A percentile compares a stretch with the other conserved stretches of the same genome.
Evolutionary conservation across 169 alveolate genomes (phyloP).

Genomic region (Babesia bovis): DNA sequence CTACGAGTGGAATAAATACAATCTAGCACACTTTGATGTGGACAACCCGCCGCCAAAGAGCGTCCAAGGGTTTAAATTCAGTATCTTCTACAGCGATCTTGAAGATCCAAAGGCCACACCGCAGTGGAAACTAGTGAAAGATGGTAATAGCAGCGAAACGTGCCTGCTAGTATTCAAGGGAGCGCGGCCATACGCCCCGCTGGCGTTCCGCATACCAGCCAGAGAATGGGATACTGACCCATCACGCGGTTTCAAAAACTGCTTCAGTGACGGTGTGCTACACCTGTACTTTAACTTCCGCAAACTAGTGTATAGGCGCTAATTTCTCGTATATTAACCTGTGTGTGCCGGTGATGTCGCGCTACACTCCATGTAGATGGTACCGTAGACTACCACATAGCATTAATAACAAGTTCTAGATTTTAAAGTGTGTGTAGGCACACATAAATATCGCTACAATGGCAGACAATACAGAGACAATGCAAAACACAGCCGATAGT

Average conservation of each 20-base stretch:
- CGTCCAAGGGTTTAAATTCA: constrained; percentile 95
- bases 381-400: no score
- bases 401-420: no score
- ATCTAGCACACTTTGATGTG: constrained; percentile 94
- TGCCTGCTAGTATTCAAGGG: constrained; percentile 93
- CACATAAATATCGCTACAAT: no score
- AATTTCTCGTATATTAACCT: constrained; percentile 18
- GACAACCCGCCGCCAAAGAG: constrained; percentile 97
- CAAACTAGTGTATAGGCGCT: constrained; percentile 87
- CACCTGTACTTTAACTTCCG: constrained; percentile 90
- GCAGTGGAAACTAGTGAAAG: constrained; percentile 87
- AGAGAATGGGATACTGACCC: constrained; percentile 95
- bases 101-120: constrained; percentile 93
- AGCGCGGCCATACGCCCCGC: constrained; percentile 95
- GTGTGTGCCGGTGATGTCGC: constrained; percentile 9
- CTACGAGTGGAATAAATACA: constrained; percentile 96
- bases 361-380: neutral
- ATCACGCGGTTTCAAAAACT: constrained; percentile 87
- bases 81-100: constrained; percentile 93
- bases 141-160: constrained; percentile 70
- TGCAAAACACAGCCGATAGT: neutral
- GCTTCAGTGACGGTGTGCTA: constrained; percentile 87
- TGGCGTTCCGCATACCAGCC: constrained; percentile 94
- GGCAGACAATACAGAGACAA: no score
- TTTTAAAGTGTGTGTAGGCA: no score